phyloP scores from a whole-genome alignment of 257 asterid genomes.

The Fraxinus americana region DNA sequence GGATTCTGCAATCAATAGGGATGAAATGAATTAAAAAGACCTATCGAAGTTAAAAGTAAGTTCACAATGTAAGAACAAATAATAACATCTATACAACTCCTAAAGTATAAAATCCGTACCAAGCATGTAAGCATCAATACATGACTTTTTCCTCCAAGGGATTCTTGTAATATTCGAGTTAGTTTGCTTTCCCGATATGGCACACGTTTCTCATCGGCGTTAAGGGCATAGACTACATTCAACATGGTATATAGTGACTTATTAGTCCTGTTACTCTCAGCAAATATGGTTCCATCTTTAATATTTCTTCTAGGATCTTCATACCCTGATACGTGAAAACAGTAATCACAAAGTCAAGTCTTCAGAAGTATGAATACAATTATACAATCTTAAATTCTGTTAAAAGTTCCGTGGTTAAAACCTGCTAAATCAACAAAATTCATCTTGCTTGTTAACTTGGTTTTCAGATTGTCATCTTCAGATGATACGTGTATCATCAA shows the following conservation, averaged over 20 bases:
- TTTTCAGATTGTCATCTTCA: conserved; percentile 35
- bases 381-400: neutral
- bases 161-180: conserved; percentile 78
- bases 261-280: conserved; percentile 58
- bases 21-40: conserved; percentile 9
- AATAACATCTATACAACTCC: too few species aligned
- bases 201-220: conserved; percentile 58
- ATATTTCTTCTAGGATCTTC: conserved; percentile 52
- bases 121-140: conserved; percentile 68
- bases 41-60: neutral
- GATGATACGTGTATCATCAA: conserved; percentile 59
- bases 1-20: conserved; percentile 53
- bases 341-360: neutral
- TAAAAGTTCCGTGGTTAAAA: conserved; percentile 14
- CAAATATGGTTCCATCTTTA: conserved; percentile 47
- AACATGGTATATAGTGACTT: conserved; percentile 60
- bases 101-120: conserved; percentile 46
- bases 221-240: conserved; percentile 71
- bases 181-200: conserved; percentile 87
- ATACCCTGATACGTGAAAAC: conserved; percentile 53
- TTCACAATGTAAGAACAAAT: neutral
- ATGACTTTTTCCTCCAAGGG: conserved; percentile 67
- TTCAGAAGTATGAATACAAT: neutral
- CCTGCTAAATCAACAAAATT: conserved; percentile 92
- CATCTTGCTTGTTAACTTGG: conserved; percentile 53